Evolutionary conservation across 352 stramenopile genomes (phyloP), one percentile per base, ranked within the genome.

Genomic region (Phytophthora crassamura): DNA sequence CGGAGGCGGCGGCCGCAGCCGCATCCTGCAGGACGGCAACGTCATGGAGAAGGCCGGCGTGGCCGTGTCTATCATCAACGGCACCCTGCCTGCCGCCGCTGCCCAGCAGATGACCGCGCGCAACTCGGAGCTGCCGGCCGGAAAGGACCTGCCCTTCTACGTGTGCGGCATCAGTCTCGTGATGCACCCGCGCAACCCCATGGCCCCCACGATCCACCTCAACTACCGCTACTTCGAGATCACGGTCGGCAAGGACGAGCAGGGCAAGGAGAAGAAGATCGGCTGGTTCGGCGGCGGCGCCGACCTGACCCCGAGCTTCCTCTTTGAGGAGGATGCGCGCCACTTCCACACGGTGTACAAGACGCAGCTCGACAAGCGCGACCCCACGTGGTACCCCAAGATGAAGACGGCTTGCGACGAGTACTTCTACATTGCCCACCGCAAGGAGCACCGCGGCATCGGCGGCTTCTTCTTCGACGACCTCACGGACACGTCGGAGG

Each of bases 181-280:
- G 28, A 98, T 99, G 89, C 96, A 99, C 70, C 95, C 96, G 30
- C 89, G 85, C 43, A 91, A 91, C 76, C 80, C 83, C 4, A 91
- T 90, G 83, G 95, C 90, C 61, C 94, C 95, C 16, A 98, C 94
- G 18, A 98, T 98, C 84, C 95, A 98, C 78, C 86, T 98, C 52
- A 98, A 98, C 80, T 98, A 98, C 78, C 88, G 97, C 18, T 99
- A 98, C 77, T 99, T 99, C 78, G 95, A 99, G 69, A 97, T 98
- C 15, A 78, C 88, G 49, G 84, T 71, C 3, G 84, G 86, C 5
- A 30, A 86, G 22, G 76, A 90, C 45, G 91, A 97, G 34, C 75
- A 95, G 36, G 92, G 94, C 39, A 82, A 89, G 49, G 68, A 75
- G 5, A 86, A 84, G 67, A 88, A 77, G 67, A 66, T 95, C 20